phyloP scores from a whole-genome alignment of 352 stramenopile species.

The Phytopythium cucurbitacearum region DNA sequence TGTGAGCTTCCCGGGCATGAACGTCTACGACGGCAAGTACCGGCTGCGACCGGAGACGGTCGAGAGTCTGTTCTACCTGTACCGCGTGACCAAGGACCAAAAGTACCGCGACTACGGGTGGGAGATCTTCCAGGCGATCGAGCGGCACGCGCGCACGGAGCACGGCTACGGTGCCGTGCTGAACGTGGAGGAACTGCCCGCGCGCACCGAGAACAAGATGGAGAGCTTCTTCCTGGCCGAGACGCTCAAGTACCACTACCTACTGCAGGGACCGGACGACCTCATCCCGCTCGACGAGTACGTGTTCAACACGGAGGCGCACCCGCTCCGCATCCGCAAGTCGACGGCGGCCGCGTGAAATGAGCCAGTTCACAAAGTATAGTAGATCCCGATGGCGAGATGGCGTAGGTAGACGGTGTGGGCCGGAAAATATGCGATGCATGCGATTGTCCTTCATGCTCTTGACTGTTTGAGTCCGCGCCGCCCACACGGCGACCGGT shows the following conservation, averaged over 20 bases:
- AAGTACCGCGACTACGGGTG: constrained; percentile 95
- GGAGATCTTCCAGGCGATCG: constrained; percentile 93
- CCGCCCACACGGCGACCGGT: too few relatives aligned
- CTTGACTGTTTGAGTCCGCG: too few relatives aligned
- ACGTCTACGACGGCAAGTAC: constrained; percentile 78
- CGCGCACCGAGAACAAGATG: constrained; percentile 92
- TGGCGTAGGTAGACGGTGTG: too few relatives aligned
- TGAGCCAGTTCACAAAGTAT: neutral
- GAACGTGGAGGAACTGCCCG: constrained; percentile 41
- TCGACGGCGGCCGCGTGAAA: neutral
- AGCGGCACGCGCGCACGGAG: constrained; percentile 88
- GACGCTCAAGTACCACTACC: constrained; percentile 98
- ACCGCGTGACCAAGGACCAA: constrained; percentile 92
- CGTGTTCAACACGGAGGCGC: constrained; percentile 96
- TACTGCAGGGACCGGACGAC: constrained; percentile 85
- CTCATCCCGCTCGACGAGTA: constrained; percentile 91
- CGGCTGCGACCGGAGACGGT: constrained; percentile 94
- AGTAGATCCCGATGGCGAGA: neutral
- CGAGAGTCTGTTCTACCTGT: constrained; percentile 96
- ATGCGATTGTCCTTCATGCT: too few relatives aligned
- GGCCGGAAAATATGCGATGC: too few relatives aligned
- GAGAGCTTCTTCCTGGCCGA: constrained; percentile 99
- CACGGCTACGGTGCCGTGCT: constrained; percentile 83
- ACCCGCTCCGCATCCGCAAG: constrained; percentile 80
- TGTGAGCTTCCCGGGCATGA: constrained; percentile 81